Evolutionary conservation across 164 flowering plant genomes (phyloP).

Genomic region (Warburgia ugandensis): DNA sequence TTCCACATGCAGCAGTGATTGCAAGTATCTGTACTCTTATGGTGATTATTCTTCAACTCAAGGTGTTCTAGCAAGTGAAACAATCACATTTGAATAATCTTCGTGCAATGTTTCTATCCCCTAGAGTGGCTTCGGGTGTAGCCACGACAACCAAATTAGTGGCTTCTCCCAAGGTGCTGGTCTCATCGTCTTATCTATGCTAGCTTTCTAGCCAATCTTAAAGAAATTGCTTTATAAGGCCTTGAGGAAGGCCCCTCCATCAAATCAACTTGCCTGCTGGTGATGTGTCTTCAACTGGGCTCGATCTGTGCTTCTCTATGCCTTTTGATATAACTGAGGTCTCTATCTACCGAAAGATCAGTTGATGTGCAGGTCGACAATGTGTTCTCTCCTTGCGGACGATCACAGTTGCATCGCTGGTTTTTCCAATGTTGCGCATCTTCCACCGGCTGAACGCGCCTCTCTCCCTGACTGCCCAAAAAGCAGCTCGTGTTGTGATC

Average conservation of each 20-base stretch:
- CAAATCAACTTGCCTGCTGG: conserved; percentile 43
- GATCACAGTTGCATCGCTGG: no score
- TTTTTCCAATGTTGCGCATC: no score
- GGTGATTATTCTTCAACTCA: conserved; percentile 72
- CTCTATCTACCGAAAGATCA: no score
- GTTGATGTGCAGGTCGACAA: no score
- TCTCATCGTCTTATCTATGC: conserved; percentile 63
- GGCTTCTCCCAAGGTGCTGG: conserved; percentile 71
- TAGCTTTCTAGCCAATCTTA: conserved; percentile 70
- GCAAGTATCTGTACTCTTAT: conserved; percentile 63
- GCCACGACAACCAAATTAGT: conserved; percentile 55
- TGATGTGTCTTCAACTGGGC: conserved; percentile 33
- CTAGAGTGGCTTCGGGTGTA: conserved; percentile 71
- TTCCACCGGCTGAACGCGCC: no score
- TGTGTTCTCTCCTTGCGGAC: no score
- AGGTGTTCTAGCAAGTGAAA: conserved; percentile 61
- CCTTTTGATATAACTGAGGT: conserved; percentile 25
- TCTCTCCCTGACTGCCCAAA: no score
- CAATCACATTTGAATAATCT: conserved; percentile 43
- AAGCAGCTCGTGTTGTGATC: no score
- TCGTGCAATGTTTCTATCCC: conserved; percentile 26
- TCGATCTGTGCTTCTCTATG: conserved; percentile 64
- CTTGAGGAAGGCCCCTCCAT: conserved; percentile 43
- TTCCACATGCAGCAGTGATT: conserved; percentile 37
- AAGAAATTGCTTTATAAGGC: conserved; percentile 33